These are phyloP conservation scores for Rhododendron vialii DNA, from an alignment of 148 eudicot species.

Conservation along the genomic window DNA sequence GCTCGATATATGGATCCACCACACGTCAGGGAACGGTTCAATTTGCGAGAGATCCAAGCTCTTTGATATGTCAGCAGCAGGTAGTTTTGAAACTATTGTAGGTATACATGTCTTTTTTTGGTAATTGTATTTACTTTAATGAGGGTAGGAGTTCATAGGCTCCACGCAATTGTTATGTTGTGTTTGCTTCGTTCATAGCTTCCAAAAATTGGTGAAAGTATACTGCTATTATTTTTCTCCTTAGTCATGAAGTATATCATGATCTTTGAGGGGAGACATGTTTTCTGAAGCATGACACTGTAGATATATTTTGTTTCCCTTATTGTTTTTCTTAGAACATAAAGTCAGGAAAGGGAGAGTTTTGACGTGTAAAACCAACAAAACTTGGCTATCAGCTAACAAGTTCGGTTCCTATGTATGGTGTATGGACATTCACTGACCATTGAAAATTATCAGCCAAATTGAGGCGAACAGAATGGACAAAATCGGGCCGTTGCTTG, in stretches of 20 bases:
- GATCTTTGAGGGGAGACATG: background rate
- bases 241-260: background rate
- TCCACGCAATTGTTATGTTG: background rate
- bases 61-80: slow-evolving; percentile 65
- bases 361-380: background rate
- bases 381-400: background rate
- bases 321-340: background rate
- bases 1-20: slow-evolving; percentile 81
- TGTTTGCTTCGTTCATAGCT: background rate
- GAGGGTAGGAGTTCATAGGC: background rate
- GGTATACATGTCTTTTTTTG: background rate
- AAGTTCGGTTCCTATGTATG: background rate
- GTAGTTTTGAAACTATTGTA: slow-evolving; percentile 22
- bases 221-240: background rate
- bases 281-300: background rate
- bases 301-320: background rate
- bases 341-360: background rate
- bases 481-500: background rate
- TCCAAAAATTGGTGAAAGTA: background rate
- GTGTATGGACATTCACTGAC: background rate
- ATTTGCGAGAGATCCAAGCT: slow-evolving; percentile 59
- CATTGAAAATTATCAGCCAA: background rate
- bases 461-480: background rate
- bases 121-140: background rate
- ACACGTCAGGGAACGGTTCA: slow-evolving; percentile 56